Evolutionary conservation across 2,329 filamentous ascomycete species (phyloP).

Genomic region (Penicillium carneum): DNA sequence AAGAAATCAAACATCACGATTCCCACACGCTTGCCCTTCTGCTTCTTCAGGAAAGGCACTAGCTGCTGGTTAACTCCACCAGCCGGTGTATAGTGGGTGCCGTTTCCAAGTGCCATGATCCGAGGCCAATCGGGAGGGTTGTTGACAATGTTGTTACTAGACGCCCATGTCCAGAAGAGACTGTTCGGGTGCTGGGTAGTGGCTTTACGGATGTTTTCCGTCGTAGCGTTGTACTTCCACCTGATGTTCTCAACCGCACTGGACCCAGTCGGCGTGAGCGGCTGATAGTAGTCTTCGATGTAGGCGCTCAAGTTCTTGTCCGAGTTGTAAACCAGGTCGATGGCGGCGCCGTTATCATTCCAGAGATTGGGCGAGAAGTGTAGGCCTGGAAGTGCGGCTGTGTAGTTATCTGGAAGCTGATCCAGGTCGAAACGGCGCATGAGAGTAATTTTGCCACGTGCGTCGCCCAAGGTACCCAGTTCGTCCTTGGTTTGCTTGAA

Average conservation of each 20-base stretch:
- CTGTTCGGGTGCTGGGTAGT: conserved; percentile 43
- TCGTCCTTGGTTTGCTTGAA: conserved; percentile 49
- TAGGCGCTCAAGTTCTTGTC: conserved; percentile 51
- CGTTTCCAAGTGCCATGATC: conserved; percentile 58
- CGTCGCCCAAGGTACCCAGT: conserved; percentile 48
- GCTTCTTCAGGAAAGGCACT: conserved; percentile 44
- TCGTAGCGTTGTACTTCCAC: conserved; percentile 56
- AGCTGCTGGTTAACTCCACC: conserved; percentile 58
- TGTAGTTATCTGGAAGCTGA: conserved; percentile 45
- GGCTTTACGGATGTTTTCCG: conserved; percentile 51
- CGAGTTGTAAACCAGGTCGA: conserved; percentile 54
- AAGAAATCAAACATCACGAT: conserved; percentile 63
- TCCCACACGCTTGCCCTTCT: conserved; percentile 57
- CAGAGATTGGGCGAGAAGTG: conserved; percentile 56
- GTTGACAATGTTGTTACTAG: conserved; percentile 53
- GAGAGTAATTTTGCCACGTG: conserved; percentile 52
- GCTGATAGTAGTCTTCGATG: conserved; percentile 61
- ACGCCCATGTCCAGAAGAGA: conserved; percentile 60
- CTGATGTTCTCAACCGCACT: conserved; percentile 51
- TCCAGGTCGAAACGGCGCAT: conserved; percentile 58
- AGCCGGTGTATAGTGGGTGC: conserved; percentile 44
- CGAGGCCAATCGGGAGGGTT: conserved; percentile 52
- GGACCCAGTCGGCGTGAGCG: conserved; percentile 41
- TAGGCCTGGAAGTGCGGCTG: conserved; percentile 54
- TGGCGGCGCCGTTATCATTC: conserved; percentile 54